Conservation (phyloP, 805 yeast genomes). For the Zygoascus tannicola region DNA sequence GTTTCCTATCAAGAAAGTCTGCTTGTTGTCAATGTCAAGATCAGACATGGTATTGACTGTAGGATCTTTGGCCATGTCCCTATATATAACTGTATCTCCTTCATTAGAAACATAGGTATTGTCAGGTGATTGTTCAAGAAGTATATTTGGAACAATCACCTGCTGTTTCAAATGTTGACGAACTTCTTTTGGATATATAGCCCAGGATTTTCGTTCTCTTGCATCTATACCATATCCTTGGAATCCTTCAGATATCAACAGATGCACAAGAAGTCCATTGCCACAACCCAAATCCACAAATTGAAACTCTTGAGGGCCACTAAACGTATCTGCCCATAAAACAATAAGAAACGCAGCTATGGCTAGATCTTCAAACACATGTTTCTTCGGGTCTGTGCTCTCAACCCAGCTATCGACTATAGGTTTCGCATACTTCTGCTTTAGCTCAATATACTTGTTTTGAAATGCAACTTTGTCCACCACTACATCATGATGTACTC, state of each 20-base stretch:
- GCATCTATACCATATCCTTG: constrained; percentile 85
- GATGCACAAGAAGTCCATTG: constrained; percentile 75
- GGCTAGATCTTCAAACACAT: constrained; percentile 92
- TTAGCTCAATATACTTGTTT: constrained; percentile 66
- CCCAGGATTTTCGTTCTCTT: constrained; percentile 82
- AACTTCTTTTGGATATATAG: constrained; percentile 56
- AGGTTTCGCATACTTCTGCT: constrained; percentile 68
- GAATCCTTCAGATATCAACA: constrained; percentile 70
- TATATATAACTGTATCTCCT: not conserved
- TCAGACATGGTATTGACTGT: constrained; percentile 4
- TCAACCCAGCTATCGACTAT: constrained; percentile 85
- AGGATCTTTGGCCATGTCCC: constrained; percentile 7
- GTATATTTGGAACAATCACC: constrained; percentile 61
- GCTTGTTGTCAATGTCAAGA: constrained; percentile 33
- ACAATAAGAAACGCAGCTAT: constrained; percentile 91
- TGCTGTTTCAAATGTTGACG: constrained; percentile 57
- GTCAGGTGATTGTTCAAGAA: not conserved
- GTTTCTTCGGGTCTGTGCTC: constrained; percentile 88
- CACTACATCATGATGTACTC: constrained; percentile 81
- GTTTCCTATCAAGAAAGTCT: constrained; percentile 83
- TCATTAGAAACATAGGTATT: not conserved
- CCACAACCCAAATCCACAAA: constrained; percentile 94
- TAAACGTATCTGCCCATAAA: constrained; percentile 57
- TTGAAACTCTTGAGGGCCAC: constrained; percentile 38
- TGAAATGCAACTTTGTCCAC: constrained; percentile 79